Evolutionary conservation across 768 basidiomycete species (phyloP).

Genomic region (Mycena chlorophos): DNA sequence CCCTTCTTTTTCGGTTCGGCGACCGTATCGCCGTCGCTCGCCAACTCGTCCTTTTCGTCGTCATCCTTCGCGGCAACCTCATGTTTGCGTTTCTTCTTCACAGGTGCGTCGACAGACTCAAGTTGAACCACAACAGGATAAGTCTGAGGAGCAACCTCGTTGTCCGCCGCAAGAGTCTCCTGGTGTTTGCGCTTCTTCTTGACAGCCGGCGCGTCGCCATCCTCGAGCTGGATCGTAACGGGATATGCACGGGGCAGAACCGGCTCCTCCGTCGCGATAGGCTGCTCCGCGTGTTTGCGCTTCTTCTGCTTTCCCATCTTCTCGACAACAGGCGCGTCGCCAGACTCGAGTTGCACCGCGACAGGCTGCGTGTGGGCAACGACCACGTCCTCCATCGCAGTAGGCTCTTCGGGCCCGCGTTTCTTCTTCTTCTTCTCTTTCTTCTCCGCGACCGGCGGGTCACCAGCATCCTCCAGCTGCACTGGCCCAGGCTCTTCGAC

Average conservation of each 20-base stretch:
- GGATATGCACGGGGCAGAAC: constrained; percentile 16
- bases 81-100: constrained; percentile 17
- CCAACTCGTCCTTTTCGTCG: no score
- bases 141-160: constrained; percentile 1
- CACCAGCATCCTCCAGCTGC: constrained; percentile 9
- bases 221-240: no score
- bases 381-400: constrained; percentile 2
- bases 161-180: constrained; percentile 24
- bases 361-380: no score
- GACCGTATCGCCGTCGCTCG: no score
- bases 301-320: constrained; percentile 5
- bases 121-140: constrained; percentile 18
- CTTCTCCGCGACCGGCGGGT: no score
- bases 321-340: no score
- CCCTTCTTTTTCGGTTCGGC: no score
- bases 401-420: constrained; percentile 12
- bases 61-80: no score
- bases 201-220: constrained; percentile 2
- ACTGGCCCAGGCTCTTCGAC: not conserved
- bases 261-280: constrained; percentile 6
- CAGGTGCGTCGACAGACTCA: constrained; percentile 22
- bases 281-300: not conserved
- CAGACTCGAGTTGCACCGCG: no score
- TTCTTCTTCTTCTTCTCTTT: constrained; percentile 7
- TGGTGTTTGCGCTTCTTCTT: constrained; percentile 31